Base-by-base conservation (phyloP, 139 green algal genomes). In the Coelastrella sp. region DNA sequence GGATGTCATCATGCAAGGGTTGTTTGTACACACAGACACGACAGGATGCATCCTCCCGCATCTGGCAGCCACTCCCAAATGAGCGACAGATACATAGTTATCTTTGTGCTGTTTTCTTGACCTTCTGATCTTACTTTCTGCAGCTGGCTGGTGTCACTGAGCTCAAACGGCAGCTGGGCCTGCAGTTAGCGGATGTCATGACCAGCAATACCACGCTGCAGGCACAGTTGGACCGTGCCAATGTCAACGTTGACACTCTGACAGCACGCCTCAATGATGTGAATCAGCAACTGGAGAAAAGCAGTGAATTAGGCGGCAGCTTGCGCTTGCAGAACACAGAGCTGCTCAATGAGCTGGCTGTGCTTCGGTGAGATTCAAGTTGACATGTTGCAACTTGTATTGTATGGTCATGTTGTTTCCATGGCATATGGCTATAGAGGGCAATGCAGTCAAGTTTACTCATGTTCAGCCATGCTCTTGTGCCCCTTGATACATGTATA, bases 91-190 rank as follows among this genome's bases (percentile, higher is more conserved):
- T n/a, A n/a, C n/a, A n/a, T n/a, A n/a, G n/a, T n/a, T n/a, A n/a
- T n/a, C n/a, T n/a, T n/a, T n/a, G n/a, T n/a, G n/a, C n/a, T n/a
- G n/a, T n/a, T n/a, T n/a, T 30, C 57, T 11, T 8, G 30, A 2
- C 57, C 57, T 2, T 34, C 3, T 23, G 7, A 1, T 34, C 19
- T 21, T 57, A 15, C 17, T n/a, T 64, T 1, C 45, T 73, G 77
- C 78, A 84, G 78, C 62, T 84, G 62, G 51, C 78, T 76, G 78
- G 60, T 34, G 59, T 32, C 27, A 53, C 78, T 23, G 78, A 76
- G 27, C 5, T 53, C 37, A 64, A 43, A 2, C 60, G 60, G 2
- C 78, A 76, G 40, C 60, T 76, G 17, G 78, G 76, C 40, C 19
- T 62, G 38, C 60, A 76, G 60, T 41, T 84, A 19, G 62, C 21